Base-by-base conservation (phyloP, 805 yeast species). In the Lipomyces oligophaga region DNA sequence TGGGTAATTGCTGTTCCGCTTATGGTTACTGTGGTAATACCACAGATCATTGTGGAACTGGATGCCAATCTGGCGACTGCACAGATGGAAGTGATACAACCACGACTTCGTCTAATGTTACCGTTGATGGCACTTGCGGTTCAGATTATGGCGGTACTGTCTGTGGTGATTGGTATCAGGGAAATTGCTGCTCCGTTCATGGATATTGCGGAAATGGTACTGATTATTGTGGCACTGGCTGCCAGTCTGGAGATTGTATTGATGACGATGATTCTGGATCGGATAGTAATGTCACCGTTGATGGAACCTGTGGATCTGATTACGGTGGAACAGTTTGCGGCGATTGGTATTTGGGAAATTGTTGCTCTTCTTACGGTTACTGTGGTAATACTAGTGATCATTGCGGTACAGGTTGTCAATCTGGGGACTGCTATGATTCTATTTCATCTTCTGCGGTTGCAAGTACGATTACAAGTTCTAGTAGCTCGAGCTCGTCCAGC, bases 331-430 rank as follows among this genome's bases (percentile, higher is more conserved):
- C 44, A 5, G 21, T 26, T 3, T 43, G 46, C 32, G 46, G 40
- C 18, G 44, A 35, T 24, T 49, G 54, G 34, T 26, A 39, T 2
- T 30, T 20, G 4, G 54, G 51, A 10, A 26, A 28, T n/a, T 48
- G 53, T 33, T 48, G 53, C 27, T 48, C 53, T 10, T 38, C 43
- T 30, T 40, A 45, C n/a, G 45, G 49, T 13, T 43, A 48, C n/a
- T 48, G 53, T 24, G 53, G 53, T 18, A 19, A n/a, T 11, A 26
- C 39, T 6, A 44, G 33, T 10, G 42, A 22, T 19, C 36, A 48
- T 15, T 48, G 53, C 21, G 49, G 49, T 13, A 5, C 18, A 7
- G 43, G 43, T 22, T 26, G 35, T 24, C 41, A 19, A 13, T 41
- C 39, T 11, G 45, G 39, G n/a, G 21, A 41, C 19, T 34, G 45